A percentile compares a stretch with the other conserved stretches of the same genome.
Evolutionary conservation across 2,329 filamentous ascomycete genomes (phyloP).

Genomic region (Torrubiella hemipterigena): DNA sequence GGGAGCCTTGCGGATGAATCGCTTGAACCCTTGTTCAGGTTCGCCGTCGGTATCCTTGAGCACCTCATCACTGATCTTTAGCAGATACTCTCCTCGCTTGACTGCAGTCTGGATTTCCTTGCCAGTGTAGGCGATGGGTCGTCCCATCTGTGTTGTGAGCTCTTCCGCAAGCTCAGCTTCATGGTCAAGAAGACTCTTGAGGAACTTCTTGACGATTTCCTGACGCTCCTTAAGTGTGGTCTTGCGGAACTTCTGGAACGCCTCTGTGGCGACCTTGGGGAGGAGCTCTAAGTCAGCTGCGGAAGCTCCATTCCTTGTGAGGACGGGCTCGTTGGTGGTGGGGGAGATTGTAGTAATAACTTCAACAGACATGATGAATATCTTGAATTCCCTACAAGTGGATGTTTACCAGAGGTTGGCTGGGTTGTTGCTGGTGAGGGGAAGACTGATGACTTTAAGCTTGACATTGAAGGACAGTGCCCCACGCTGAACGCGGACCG

Average conservation of each 20-base stretch:
- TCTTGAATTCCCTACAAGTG: too few relatives aligned
- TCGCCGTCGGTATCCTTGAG: slow-evolving; percentile 75
- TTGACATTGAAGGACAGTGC: too few relatives aligned
- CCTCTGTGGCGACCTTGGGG: slow-evolving; percentile 58
- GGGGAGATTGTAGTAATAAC: slow-evolving; percentile 74
- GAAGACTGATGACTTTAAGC: too few relatives aligned
- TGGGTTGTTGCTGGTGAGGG: too few relatives aligned
- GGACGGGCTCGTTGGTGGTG: slow-evolving; percentile 71
- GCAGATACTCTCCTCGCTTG: slow-evolving; percentile 72
- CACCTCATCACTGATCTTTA: slow-evolving; percentile 69
- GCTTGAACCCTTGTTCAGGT: slow-evolving; percentile 74
- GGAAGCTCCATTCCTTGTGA: slow-evolving; percentile 67
- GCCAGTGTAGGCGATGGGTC: slow-evolving; percentile 76
- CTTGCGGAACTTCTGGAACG: slow-evolving; percentile 66
- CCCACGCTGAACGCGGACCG: too few relatives aligned
- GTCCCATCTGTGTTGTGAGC: slow-evolving; percentile 88
- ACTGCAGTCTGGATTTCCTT: slow-evolving; percentile 79
- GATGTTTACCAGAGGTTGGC: too few relatives aligned
- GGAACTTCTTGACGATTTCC: slow-evolving; percentile 67
- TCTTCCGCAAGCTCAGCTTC: slow-evolving; percentile 75
- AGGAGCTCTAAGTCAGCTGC: slow-evolving; percentile 57
- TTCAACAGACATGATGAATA: slow-evolving; percentile 48
- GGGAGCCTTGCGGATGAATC: slow-evolving; percentile 80
- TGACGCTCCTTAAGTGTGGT: slow-evolving; percentile 67
- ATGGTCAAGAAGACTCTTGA: slow-evolving; percentile 56